Evolutionary conservation across 208 protist species (phyloP).

Genomic region (Naegleria gruberi): DNA sequence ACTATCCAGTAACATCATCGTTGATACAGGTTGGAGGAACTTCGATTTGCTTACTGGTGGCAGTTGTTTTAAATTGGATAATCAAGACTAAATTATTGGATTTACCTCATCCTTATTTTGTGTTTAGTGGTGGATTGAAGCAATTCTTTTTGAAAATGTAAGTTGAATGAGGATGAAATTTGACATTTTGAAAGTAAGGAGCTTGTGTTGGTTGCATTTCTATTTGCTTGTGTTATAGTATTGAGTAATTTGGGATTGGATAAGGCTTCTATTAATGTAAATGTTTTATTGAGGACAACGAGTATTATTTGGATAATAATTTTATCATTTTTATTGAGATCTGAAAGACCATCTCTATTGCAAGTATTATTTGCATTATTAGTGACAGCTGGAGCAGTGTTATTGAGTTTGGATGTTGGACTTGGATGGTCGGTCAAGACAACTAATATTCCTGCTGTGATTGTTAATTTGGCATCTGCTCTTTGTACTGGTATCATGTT

Average conservation of each 20-base stretch:
- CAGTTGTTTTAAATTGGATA: not conserved
- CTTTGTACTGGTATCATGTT: not conserved
- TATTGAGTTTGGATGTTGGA: not conserved
- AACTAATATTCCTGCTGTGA: not conserved
- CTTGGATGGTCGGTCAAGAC: not conserved
- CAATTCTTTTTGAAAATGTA: not conserved
- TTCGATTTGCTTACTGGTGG: not conserved
- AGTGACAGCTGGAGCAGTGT: not conserved
- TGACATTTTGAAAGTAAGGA: no score
- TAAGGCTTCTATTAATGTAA: not conserved
- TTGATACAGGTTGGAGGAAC: not conserved
- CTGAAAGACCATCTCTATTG: not conserved
- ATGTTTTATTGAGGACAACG: not conserved
- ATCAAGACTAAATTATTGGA: not conserved
- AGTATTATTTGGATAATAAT: not conserved
- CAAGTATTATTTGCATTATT: not conserved
- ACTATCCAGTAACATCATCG: conserved; percentile 12
- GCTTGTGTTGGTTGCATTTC: not conserved
- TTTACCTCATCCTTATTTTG: not conserved
- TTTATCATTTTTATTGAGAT: not conserved
- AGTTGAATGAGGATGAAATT: no score
- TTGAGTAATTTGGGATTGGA: conserved; percentile 6
- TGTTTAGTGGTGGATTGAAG: not conserved
- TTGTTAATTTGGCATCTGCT: not conserved
- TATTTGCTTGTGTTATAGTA: not conserved